Evolutionary conservation across 2,329 filamentous ascomycete genomes (phyloP), one percentile per base, ranked within the genome.

Genomic region (Neopestalotiopsis sp.): DNA sequence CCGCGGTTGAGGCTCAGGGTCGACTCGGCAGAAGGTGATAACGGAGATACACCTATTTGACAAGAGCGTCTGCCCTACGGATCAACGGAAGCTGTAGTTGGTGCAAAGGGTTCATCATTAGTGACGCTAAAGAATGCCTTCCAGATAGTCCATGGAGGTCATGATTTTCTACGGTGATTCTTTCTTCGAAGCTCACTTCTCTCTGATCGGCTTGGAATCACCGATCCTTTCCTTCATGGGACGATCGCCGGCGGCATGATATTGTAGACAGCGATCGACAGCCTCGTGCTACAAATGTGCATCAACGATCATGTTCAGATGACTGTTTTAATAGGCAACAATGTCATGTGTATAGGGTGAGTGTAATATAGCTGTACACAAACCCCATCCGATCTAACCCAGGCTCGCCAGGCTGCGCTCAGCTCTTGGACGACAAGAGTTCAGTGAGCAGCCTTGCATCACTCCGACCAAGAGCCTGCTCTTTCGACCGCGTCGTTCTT

Each of bases 11-110:
- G 34, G 42, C 63, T 42, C 63, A 67, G 65, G 68, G 67, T 70
- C 68, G 70, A 69, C 70, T 69, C 72, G 71, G 70, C 72, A 75
- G 59, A 70, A 70, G 67, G 67, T 71, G 72, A 73, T 74, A 70
- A 73, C 70, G 70, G n/a, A 2, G 17, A 20, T 30, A 20, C 14
- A 61, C 30, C 12, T 59, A 10, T 59, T 32, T 59, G 57, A 32
- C 57, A 59, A 24, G 57, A 14, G 24, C 24, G 30, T 13, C 5
- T 28, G 24, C 28, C 24, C 17, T 49, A 34, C 40, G 62, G 62
- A 40, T 34, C 12, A 65, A 65, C 28, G 62, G 40, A 49, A 65
- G n/a, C 5, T 38, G 32, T 3, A 49, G 12, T 34, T 40, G 20
- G 40, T 34, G 40, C 9, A 20, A n/a, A 53, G 17, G 13, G n/a